These are phyloP conservation scores for Euclidium syriacum DNA, from an alignment of 345 rosid genomes.

Conservation along the genomic window DNA sequence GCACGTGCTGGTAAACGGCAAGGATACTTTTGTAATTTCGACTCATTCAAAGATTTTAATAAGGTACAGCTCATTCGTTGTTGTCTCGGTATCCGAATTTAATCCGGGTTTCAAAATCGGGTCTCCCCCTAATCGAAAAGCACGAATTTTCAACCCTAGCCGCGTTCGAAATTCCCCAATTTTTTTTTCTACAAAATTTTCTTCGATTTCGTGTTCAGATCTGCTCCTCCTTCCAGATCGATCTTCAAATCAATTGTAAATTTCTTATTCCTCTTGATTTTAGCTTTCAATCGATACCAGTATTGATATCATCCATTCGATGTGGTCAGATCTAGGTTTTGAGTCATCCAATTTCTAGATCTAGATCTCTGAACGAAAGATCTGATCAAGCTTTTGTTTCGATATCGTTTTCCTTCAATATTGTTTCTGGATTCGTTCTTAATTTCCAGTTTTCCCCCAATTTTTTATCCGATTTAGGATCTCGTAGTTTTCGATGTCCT, in stretches of 20 bases:
- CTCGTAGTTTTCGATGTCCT: conserved; percentile 6
- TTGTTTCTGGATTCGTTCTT: background rate
- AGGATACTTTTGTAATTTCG: conserved; percentile 12
- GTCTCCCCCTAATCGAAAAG: conserved; percentile 28
- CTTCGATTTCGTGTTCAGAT: conserved; percentile 17
- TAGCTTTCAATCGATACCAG: conserved; percentile 25
- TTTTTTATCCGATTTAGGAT: background rate
- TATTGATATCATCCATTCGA: conserved; percentile 15
- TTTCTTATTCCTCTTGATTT: conserved; percentile 9
- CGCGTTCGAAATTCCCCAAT: conserved; percentile 21
- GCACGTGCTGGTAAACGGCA: conserved; percentile 23
- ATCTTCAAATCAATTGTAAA: conserved; percentile 27
- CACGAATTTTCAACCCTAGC: conserved; percentile 33
- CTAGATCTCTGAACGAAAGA: conserved; percentile 15
- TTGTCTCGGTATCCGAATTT: conserved; percentile 35
- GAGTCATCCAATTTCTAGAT: conserved; percentile 16
- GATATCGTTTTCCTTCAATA: background rate
- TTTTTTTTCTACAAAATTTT: conserved; percentile 2
- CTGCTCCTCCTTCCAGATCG: conserved; percentile 14
- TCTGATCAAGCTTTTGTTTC: background rate
- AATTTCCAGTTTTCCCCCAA: conserved; percentile 17
- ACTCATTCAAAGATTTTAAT: background rate
- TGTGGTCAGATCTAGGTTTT: conserved; percentile 29
- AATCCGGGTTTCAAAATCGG: conserved; percentile 36
- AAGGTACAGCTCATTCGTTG: conserved; percentile 28